Evolutionary conservation across 306 rosid genomes (phyloP).

Genomic region (Datisca glomerata): DNA sequence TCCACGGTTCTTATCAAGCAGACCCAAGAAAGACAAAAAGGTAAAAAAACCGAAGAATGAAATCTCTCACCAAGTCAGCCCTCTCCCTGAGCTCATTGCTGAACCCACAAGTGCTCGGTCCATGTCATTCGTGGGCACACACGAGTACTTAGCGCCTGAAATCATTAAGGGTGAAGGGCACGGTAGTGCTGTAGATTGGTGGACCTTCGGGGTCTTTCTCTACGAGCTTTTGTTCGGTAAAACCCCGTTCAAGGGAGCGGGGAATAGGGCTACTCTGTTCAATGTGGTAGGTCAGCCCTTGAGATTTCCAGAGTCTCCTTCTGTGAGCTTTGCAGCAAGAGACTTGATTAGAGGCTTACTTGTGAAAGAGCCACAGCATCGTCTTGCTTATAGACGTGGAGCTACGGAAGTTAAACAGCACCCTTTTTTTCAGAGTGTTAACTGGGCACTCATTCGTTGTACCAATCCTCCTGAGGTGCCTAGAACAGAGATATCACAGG

Average conservation of each 20-base stretch:
- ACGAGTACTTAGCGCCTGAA: slow-evolving; percentile 94
- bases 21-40: slow-evolving; percentile 57
- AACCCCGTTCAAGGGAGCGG: slow-evolving; percentile 89
- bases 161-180: slow-evolving; percentile 96
- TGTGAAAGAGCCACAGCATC: slow-evolving; percentile 94
- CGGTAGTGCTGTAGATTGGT: slow-evolving; percentile 99
- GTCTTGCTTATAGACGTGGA: slow-evolving; percentile 89
- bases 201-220: slow-evolving; percentile 93
- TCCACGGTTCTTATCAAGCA: slow-evolving; percentile 44
- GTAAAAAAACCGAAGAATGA: slow-evolving; percentile 55
- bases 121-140: slow-evolving; percentile 96
- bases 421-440: slow-evolving; percentile 84
- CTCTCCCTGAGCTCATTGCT: slow-evolving; percentile 82
- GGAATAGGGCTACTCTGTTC: slow-evolving; percentile 77
- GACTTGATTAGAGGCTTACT: slow-evolving; percentile 89
- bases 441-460: slow-evolving; percentile 99
- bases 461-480: slow-evolving; percentile 84
- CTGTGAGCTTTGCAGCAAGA: slow-evolving; percentile 91
- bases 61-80: slow-evolving; percentile 47
- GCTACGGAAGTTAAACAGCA: slow-evolving; percentile 90
- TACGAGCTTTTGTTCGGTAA: slow-evolving; percentile 88
- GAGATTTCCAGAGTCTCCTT: slow-evolving; percentile 78
- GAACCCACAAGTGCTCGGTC: slow-evolving; percentile 90
- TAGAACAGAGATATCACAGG: slow-evolving; percentile 18
- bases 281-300: slow-evolving; percentile 94